phyloP scores from a whole-genome alignment of 2,329 filamentous ascomycete genomes.

The Xylariaceae sp. region DNA sequence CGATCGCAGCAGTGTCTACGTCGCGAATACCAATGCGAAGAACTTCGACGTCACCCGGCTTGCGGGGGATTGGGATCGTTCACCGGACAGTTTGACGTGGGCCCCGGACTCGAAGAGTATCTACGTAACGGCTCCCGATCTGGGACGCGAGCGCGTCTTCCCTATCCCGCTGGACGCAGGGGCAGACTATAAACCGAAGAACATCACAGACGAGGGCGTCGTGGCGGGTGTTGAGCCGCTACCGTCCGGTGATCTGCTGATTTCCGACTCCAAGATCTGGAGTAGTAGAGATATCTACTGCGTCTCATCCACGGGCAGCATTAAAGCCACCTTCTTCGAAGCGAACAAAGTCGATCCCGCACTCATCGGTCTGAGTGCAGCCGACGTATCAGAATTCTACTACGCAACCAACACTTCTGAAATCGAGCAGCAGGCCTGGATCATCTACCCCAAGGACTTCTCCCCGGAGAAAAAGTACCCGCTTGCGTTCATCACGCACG shows the following conservation, averaged over 20 bases:
- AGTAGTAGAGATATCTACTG: constrained; percentile 33
- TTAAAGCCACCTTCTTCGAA: constrained; percentile 28
- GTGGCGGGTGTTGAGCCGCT: constrained; percentile 28
- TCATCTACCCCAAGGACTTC: constrained; percentile 33
- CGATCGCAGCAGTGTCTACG: constrained; percentile 33
- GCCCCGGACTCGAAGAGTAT: constrained; percentile 28
- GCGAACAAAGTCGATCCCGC: constrained; percentile 34
- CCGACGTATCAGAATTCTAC: constrained; percentile 34
- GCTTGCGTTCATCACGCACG: constrained; percentile 49
- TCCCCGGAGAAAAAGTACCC: constrained; percentile 43
- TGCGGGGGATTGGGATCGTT: constrained; percentile 32
- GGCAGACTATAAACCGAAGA: constrained; percentile 30
- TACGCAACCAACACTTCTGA: constrained; percentile 33
- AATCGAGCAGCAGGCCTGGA: constrained; percentile 32
- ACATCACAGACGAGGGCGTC: constrained; percentile 33
- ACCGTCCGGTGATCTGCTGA: constrained; percentile 28
- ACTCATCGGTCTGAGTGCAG: constrained; percentile 31
- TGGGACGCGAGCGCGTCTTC: constrained; percentile 32
- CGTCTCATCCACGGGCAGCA: constrained; percentile 24
- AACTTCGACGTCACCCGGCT: constrained; percentile 37
- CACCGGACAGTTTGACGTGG: constrained; percentile 28
- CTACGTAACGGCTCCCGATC: constrained; percentile 30
- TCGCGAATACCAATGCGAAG: constrained; percentile 43
- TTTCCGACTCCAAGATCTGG: constrained; percentile 35
- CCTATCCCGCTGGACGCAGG: constrained; percentile 29